phyloP scores from a whole-genome alignment of 2,329 filamentous ascomycete species.

The Fusarium sp. region DNA sequence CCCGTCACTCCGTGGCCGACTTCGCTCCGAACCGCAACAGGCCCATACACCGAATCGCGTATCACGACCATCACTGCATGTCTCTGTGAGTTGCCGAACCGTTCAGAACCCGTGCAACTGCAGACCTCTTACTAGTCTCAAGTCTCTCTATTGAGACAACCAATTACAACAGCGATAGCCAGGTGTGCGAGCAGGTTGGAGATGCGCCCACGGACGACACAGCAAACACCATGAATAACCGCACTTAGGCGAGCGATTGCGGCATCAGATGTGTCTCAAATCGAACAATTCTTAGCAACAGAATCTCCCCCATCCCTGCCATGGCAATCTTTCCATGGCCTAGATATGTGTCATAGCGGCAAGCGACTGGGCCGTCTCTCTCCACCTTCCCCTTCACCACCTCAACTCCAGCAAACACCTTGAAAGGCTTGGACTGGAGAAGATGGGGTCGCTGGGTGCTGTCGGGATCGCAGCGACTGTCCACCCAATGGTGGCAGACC shows the following conservation, averaged over 20 bases:
- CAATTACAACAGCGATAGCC: neutral
- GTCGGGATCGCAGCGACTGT: conserved; percentile 2
- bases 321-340: conserved; percentile 24
- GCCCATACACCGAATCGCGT: neutral
- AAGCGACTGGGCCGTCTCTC: conserved; percentile 8
- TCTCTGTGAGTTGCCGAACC: neutral
- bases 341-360: conserved; percentile 33
- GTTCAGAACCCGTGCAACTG: neutral
- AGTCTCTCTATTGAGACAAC: neutral
- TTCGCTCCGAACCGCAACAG: neutral
- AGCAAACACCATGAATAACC: conserved; percentile 28
- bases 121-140: neutral
- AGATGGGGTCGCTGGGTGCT: neutral
- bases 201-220: neutral
- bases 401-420: conserved; percentile 1
- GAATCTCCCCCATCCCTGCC: conserved; percentile 30
- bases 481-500: neutral
- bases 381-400: conserved; percentile 12
- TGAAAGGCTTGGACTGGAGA: conserved; percentile 7
- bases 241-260: conserved; percentile 29
- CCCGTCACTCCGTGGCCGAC: conserved; percentile 7
- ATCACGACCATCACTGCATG: neutral
- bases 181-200: neutral
- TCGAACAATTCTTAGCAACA: conserved; percentile 40
- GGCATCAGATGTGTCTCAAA: conserved; percentile 19